Percentiles rank a stretch among this genome's conserved stretches.
phyloP scores from a whole-genome alignment of 2,329 filamentous ascomycete genomes.

The Alternaria brassicae region DNA sequence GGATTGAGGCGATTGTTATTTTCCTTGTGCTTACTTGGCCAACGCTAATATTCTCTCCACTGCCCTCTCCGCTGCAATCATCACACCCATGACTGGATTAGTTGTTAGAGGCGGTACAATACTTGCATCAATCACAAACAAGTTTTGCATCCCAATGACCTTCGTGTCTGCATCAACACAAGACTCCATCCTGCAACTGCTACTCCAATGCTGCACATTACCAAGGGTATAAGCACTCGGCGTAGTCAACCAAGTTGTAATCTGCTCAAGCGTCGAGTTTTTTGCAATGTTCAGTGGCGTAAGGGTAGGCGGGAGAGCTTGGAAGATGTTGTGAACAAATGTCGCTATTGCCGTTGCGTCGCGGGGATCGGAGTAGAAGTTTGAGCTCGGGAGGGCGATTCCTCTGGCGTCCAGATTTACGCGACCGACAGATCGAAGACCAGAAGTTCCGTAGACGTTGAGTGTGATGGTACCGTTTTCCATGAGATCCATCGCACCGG shows the following conservation, averaged over 20 bases:
- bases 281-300: conserved; percentile 59
- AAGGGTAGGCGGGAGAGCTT: conserved; percentile 53
- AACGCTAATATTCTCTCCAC: conserved; percentile 56
- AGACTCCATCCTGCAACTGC: conserved; percentile 58
- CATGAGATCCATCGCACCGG: conserved; percentile 53
- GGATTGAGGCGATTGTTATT: neutral
- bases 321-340: conserved; percentile 61
- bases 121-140: conserved; percentile 61
- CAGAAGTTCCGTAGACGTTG: conserved; percentile 65
- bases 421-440: conserved; percentile 58
- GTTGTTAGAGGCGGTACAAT: conserved; percentile 61
- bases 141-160: conserved; percentile 59
- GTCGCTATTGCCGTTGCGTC: conserved; percentile 59
- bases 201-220: conserved; percentile 62
- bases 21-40: neutral
- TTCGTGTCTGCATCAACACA: conserved; percentile 59
- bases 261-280: conserved; percentile 57
- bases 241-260: conserved; percentile 60
- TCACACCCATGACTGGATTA: conserved; percentile 63
- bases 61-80: conserved; percentile 62
- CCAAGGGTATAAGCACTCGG: conserved; percentile 58
- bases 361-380: conserved; percentile 56
- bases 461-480: conserved; percentile 60
- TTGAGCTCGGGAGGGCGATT: conserved; percentile 51
- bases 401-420: conserved; percentile 57